phyloP scores from a whole-genome alignment of 768 basidiomycete genomes.

The Mycena floridula region DNA sequence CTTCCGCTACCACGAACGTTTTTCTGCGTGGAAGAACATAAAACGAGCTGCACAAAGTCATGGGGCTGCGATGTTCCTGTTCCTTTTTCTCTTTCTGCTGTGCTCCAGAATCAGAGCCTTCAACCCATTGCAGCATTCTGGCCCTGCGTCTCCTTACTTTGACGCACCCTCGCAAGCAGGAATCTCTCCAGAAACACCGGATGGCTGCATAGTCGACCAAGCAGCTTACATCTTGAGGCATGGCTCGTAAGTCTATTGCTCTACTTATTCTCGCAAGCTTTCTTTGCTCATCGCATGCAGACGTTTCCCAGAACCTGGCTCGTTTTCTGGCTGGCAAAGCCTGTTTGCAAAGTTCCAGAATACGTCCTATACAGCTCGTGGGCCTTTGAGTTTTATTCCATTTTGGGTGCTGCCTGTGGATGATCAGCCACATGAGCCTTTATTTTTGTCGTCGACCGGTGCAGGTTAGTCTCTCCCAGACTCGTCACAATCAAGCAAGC shows the following conservation, averaged over 20 bases:
- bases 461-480: too few species aligned
- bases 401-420: slow-evolving; percentile 35
- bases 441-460: slow-evolving; percentile 33
- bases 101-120: too few species aligned
- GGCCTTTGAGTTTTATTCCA: slow-evolving; percentile 33
- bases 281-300: slow-evolving; percentile 11
- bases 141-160: slow-evolving; percentile 36
- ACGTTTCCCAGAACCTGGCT: slow-evolving; percentile 35
- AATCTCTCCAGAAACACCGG: slow-evolving; percentile 24
- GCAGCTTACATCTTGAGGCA: slow-evolving; percentile 39
- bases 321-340: slow-evolving; percentile 30
- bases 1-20: too few species aligned
- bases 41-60: too few species aligned
- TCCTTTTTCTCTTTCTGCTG: too few species aligned
- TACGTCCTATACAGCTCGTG: slow-evolving; percentile 28
- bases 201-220: slow-evolving; percentile 34
- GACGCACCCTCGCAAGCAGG: slow-evolving; percentile 32
- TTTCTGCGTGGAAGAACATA: too few species aligned
- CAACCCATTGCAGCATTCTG: slow-evolving; percentile 36
- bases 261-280: not conserved
- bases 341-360: slow-evolving; percentile 35
- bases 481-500: too few species aligned
- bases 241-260: slow-evolving; percentile 29
- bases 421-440: slow-evolving; percentile 29
- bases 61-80: too few species aligned